Evolutionary conservation across 805 yeast species (phyloP).

Genomic region (Kluyveromyces nonfermentans): DNA sequence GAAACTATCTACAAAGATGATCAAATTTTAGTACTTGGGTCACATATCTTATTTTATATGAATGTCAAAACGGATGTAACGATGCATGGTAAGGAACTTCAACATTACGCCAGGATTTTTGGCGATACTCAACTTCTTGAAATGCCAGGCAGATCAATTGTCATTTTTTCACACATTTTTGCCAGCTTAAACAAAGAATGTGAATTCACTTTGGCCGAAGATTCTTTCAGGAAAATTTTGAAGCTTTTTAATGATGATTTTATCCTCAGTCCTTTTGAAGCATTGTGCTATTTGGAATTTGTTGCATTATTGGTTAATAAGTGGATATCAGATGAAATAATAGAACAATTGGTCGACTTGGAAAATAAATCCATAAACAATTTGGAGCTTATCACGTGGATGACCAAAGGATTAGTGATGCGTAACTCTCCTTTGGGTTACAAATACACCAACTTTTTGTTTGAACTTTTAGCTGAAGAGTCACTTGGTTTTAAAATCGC

Average conservation of each 20-base stretch:
- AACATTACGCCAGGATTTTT: slow-evolving; percentile 33
- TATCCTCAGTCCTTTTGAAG: slow-evolving; percentile 13
- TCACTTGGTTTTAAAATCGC: slow-evolving; percentile 35
- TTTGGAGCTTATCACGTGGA: slow-evolving; percentile 59
- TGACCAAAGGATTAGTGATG: slow-evolving; percentile 58
- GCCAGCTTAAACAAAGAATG: slow-evolving; percentile 41
- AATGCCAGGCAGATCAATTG: slow-evolving; percentile 27
- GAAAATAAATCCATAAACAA: slow-evolving; percentile 14
- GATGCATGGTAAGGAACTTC: slow-evolving; percentile 38
- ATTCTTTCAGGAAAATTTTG: slow-evolving; percentile 3
- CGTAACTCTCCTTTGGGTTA: slow-evolving; percentile 39
- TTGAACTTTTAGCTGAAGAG: slow-evolving; percentile 30
- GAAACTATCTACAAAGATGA: slow-evolving; percentile 15
- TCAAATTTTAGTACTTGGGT: slow-evolving; percentile 18
- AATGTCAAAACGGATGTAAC: slow-evolving; percentile 24
- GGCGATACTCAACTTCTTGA: slow-evolving; percentile 15
- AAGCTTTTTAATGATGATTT: not conserved
- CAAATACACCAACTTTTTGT: slow-evolving; percentile 27
- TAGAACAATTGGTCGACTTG: slow-evolving; percentile 10
- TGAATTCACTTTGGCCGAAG: slow-evolving; percentile 7
- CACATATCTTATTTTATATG: slow-evolving; percentile 30
- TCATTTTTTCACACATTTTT: slow-evolving; percentile 36
- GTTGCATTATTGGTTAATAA: slow-evolving; percentile 22
- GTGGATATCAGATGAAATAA: slow-evolving; percentile 16
- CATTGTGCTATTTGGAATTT: slow-evolving; percentile 22